Percentiles rank a stretch among this genome's conserved stretches.
These are phyloP conservation scores for Tolypocladium cylindrosporum DNA, from an alignment of 2,329 filamentous ascomycete species.

Conservation along the genomic window DNA sequence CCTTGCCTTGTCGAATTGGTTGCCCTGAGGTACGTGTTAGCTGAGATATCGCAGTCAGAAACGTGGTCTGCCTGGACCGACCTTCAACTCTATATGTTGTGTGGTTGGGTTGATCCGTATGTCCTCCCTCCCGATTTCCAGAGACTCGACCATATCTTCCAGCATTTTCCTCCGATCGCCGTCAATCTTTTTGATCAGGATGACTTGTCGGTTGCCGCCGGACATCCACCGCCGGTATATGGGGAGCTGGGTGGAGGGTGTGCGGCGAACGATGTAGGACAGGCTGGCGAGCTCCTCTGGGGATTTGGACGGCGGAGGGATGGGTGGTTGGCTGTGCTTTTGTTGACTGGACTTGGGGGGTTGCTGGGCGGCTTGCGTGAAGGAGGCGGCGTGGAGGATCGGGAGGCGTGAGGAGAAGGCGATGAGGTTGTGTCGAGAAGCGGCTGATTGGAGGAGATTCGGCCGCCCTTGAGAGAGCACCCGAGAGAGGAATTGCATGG, in stretches of 20 bases:
- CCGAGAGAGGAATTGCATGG: slow-evolving; percentile 16
- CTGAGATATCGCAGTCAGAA: neutral
- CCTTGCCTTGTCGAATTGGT: slow-evolving; percentile 17
- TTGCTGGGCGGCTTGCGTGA: slow-evolving; percentile 11
- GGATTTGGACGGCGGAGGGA: slow-evolving; percentile 20
- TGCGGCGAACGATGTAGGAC: slow-evolving; percentile 65
- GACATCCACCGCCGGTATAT: slow-evolving; percentile 67
- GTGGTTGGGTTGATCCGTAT: slow-evolving; percentile 51
- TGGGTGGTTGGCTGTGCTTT: slow-evolving; percentile 14
- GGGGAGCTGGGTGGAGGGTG: slow-evolving; percentile 58
- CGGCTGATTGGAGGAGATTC: slow-evolving; percentile 6
- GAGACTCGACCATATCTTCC: slow-evolving; percentile 47
- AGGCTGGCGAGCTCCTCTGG: slow-evolving; percentile 16
- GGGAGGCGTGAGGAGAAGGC: slow-evolving; percentile 7
- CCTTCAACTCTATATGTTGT: slow-evolving; percentile 66
- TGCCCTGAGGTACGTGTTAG: slow-evolving; percentile 18
- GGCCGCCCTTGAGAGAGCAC: slow-evolving; percentile 12
- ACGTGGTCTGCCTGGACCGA: slow-evolving; percentile 22
- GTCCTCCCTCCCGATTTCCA: slow-evolving; percentile 46
- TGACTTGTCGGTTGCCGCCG: slow-evolving; percentile 67
- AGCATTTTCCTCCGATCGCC: slow-evolving; percentile 59
- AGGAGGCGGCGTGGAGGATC: slow-evolving; percentile 6
- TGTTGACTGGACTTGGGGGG: slow-evolving; percentile 9
- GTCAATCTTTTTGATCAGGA: slow-evolving; percentile 67
- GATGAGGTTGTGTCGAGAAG: slow-evolving; percentile 4